phyloP scores from a whole-genome alignment of 2,329 filamentous ascomycete species.

The Teratosphaeriaceae sp. region DNA sequence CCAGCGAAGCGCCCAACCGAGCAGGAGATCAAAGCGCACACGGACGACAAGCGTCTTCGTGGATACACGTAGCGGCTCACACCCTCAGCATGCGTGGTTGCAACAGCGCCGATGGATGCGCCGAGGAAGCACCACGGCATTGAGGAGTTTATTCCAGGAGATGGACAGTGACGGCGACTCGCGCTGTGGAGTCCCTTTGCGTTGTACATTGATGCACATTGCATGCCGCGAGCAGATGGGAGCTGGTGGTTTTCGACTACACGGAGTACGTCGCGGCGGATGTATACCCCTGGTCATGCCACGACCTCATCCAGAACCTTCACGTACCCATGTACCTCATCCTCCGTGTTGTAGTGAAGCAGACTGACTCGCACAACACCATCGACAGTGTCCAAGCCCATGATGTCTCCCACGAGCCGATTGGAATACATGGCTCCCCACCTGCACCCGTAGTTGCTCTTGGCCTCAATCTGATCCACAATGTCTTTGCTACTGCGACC shows the following conservation, averaged over 20 bases:
- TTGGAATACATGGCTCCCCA: conserved; percentile 66
- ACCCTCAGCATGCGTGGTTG: too few species aligned
- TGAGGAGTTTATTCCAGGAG: too few species aligned
- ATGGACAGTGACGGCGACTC: too few species aligned
- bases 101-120: too few species aligned
- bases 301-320: conserved; percentile 45
- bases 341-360: conserved; percentile 67
- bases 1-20: conserved; percentile 38
- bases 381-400: conserved; percentile 50
- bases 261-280: neutral
- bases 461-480: conserved; percentile 56
- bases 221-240: too few species aligned
- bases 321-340: conserved; percentile 50
- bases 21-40: conserved; percentile 28
- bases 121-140: too few species aligned
- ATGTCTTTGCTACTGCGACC: conserved; percentile 51
- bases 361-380: conserved; percentile 65
- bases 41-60: conserved; percentile 12
- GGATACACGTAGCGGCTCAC: conserved; percentile 7
- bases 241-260: too few species aligned
- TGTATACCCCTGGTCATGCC: neutral
- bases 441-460: conserved; percentile 54
- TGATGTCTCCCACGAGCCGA: conserved; percentile 52
- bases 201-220: too few species aligned
- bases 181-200: too few species aligned